These are phyloP conservation scores for Alternaria triticina DNA, from an alignment of 2,329 filamentous ascomycete species.

Conservation along the genomic window DNA sequence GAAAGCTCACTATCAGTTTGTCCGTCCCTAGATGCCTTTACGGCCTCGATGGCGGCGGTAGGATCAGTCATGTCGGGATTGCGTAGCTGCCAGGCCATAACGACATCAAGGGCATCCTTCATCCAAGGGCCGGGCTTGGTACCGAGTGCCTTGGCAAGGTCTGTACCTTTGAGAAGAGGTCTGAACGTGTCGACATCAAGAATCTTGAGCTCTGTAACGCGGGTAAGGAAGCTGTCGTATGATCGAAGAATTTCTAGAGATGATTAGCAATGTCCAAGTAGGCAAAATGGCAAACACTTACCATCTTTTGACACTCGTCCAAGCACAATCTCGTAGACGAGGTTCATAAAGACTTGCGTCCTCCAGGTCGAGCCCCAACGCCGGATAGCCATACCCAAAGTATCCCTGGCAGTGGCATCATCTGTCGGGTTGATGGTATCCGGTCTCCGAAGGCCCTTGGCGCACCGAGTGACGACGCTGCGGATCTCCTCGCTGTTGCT, in stretches of 20 bases:
- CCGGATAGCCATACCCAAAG: constrained; percentile 75
- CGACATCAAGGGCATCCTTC: constrained; percentile 76
- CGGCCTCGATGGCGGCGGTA: constrained; percentile 53
- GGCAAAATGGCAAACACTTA: constrained; percentile 38
- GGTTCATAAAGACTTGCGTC: constrained; percentile 70
- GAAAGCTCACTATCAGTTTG: constrained; percentile 60
- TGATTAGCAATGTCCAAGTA: constrained; percentile 16
- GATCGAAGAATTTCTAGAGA: constrained; percentile 53
- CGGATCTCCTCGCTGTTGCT: constrained; percentile 70
- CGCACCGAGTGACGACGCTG: constrained; percentile 60
- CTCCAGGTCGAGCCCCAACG: constrained; percentile 76
- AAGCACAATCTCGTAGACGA: constrained; percentile 67
- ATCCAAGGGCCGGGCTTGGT: constrained; percentile 84
- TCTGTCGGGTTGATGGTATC: constrained; percentile 53
- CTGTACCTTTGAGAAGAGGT: constrained; percentile 72
- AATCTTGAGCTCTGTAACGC: constrained; percentile 59
- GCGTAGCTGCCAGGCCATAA: constrained; percentile 86
- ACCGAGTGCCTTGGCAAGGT: constrained; percentile 70
- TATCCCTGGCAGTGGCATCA: constrained; percentile 62
- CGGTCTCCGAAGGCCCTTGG: constrained; percentile 56
- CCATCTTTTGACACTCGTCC: constrained; percentile 49
- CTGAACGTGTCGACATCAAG: constrained; percentile 57
- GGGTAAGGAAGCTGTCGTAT: constrained; percentile 62
- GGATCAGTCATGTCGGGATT: constrained; percentile 72
- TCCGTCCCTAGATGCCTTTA: constrained; percentile 50